Evolutionary conservation across 1,284 basidiomycete species (phyloP).

Genomic region (Jaminaea rosea): DNA sequence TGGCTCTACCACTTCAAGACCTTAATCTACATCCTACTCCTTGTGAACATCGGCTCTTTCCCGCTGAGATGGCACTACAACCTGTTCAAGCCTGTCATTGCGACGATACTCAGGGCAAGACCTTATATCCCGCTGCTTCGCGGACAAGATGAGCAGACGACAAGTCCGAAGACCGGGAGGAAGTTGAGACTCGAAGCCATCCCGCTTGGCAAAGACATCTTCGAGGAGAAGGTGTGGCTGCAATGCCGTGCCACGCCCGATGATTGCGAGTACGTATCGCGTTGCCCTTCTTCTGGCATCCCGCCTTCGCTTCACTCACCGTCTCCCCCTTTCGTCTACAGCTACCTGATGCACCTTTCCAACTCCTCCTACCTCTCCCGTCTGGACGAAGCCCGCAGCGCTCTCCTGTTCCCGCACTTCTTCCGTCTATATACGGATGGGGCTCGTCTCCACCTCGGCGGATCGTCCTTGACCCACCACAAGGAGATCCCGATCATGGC

Average conservation of each 20-base stretch:
- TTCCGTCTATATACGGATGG: constrained; percentile 21
- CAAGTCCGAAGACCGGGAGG: constrained; percentile 10
- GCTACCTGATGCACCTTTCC: constrained; percentile 16
- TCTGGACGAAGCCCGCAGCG: constrained; percentile 24
- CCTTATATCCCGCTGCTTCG: constrained; percentile 9
- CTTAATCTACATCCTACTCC: constrained; percentile 14
- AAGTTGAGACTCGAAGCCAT: constrained; percentile 14
- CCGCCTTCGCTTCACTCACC: neutral
- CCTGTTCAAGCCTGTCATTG: constrained; percentile 17
- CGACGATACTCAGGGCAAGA: constrained; percentile 8
- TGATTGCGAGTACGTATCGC: constrained; percentile 25
- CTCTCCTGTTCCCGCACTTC: constrained; percentile 15
- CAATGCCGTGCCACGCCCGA: constrained; percentile 17
- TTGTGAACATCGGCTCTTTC: constrained; percentile 19
- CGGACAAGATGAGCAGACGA: constrained; percentile 2
- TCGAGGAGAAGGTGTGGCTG: constrained; percentile 12
- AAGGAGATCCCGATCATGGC: constrained; percentile 25
- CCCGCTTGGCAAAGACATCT: constrained; percentile 27
- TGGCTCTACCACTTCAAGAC: constrained; percentile 22
- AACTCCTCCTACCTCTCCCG: constrained; percentile 24
- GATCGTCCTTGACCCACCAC: constrained; percentile 23
- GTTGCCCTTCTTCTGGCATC: too few relatives aligned
- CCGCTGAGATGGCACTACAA: constrained; percentile 25
- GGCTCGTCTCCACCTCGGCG: constrained; percentile 22
- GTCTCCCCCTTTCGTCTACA: constrained; percentile 1